A percentile compares a stretch with the other conserved stretches of the same genome.
Conservation (phyloP, 306 rosid species). For the Gynostemma pentaphyllum region DNA sequence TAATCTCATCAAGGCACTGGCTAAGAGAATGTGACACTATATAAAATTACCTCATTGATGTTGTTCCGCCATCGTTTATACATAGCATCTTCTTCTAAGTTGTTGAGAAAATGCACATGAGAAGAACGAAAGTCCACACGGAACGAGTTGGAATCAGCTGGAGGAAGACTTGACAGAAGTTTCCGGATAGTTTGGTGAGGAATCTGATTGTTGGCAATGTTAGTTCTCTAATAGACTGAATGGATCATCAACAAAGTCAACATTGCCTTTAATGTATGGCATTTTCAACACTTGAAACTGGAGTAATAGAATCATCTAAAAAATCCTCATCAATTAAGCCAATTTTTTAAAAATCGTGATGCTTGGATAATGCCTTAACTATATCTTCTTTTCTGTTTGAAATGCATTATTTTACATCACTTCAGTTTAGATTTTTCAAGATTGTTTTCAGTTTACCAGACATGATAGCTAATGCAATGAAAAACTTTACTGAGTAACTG, state of each 20-base stretch:
- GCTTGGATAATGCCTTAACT: neutral
- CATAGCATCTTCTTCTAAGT: constrained; percentile 91
- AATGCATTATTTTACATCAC: too few relatives aligned
- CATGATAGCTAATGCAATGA: too few relatives aligned
- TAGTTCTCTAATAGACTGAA: neutral
- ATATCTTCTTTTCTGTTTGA: neutral
- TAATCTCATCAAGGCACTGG: neutral
- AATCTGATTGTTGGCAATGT: constrained; percentile 42
- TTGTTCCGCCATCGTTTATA: constrained; percentile 80
- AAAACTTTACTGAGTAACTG: too few relatives aligned
- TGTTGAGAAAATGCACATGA: constrained; percentile 82
- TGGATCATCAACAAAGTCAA: neutral
- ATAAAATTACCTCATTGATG: constrained; percentile 56
- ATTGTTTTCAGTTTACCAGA: too few relatives aligned
- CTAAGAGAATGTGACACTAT: neutral
- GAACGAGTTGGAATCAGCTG: constrained; percentile 60
- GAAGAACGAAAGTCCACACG: constrained; percentile 89
- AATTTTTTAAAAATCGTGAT: neutral
- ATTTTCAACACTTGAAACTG: neutral
- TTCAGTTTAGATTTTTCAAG: too few relatives aligned
- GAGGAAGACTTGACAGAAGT: constrained; percentile 71
- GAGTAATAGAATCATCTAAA: neutral
- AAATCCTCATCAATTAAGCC: neutral
- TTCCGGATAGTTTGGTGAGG: constrained; percentile 52
- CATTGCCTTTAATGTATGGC: neutral